Percentiles rank a stretch among this genome's conserved stretches.
phyloP scores from a whole-genome alignment of 169 alveolate genomes.

The Eimeria acervulina region DNA sequence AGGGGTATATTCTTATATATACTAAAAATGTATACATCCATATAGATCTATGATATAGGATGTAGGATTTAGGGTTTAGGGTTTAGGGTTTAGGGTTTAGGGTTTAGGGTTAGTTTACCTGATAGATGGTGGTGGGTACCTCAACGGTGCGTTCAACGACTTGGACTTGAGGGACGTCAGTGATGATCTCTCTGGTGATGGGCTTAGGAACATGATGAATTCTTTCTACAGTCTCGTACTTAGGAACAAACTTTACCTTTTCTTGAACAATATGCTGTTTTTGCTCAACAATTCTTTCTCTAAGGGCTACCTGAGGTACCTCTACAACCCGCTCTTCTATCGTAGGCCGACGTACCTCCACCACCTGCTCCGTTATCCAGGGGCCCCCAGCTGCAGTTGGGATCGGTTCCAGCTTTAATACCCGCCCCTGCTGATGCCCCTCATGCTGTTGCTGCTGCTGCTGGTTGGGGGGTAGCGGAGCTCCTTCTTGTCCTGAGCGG shows the following conservation, averaged over 20 bases:
- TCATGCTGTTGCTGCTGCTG: conserved; percentile 13
- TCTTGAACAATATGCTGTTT: conserved; percentile 22
- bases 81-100: background rate
- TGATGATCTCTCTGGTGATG: conserved; percentile 19
- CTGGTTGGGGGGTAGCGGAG: background rate
- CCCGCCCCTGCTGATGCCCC: background rate
- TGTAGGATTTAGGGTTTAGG: background rate
- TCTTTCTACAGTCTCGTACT: conserved; percentile 31
- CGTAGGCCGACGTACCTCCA: conserved; percentile 31
- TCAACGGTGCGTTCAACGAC: conserved; percentile 72
- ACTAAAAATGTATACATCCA: background rate
- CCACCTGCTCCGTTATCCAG: conserved; percentile 52
- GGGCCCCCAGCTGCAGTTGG: conserved; percentile 17
- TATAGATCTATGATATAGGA: background rate
- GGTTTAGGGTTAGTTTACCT: conserved; percentile 63
- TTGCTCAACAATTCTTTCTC: conserved; percentile 43
- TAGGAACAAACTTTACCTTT: conserved; percentile 53
- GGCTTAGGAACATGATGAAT: conserved; percentile 50
- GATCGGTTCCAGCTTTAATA: background rate
- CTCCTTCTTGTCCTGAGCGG: background rate
- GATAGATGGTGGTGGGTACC: conserved; percentile 60
- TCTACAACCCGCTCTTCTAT: conserved; percentile 41
- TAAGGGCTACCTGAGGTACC: conserved; percentile 47
- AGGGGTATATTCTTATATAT: background rate
- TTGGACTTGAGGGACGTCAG: conserved; percentile 72